Evolutionary conservation across 2,329 filamentous ascomycete genomes (phyloP).

Genomic region (Beauveria pseudobassiana): DNA sequence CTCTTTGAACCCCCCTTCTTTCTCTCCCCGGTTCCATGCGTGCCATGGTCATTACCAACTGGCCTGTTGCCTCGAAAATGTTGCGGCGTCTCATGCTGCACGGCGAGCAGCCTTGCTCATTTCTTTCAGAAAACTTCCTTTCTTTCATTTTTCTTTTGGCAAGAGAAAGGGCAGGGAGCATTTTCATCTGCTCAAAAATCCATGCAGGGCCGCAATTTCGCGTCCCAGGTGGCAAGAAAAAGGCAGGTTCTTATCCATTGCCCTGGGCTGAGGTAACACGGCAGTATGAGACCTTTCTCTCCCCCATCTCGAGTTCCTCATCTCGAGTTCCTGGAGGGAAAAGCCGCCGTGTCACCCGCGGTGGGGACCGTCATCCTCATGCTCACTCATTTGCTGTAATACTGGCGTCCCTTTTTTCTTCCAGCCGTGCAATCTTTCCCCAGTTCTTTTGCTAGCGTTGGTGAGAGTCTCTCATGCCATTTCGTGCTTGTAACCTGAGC

Average conservation of each 20-base stretch:
- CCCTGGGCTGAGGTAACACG: neutral
- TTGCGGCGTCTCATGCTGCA: neutral
- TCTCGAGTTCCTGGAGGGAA: neutral
- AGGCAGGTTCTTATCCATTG: neutral
- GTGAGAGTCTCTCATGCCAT: neutral
- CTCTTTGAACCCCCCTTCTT: too few relatives aligned
- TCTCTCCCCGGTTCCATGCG: too few relatives aligned
- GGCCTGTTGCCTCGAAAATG: neutral
- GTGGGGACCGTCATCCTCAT: neutral
- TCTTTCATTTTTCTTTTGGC: neutral
- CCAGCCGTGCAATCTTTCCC: neutral
- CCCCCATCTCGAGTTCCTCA: neutral
- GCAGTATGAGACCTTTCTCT: conserved; percentile 1
- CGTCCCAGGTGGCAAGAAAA: neutral
- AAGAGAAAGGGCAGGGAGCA: neutral
- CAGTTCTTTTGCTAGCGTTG: neutral
- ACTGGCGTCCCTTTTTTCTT: neutral
- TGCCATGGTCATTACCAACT: too few relatives aligned
- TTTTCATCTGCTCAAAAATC: neutral
- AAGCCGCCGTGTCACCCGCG: neutral
- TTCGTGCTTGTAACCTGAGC: neutral
- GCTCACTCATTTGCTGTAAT: neutral
- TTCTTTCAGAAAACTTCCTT: neutral
- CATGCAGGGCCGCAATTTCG: neutral
- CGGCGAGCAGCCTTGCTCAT: neutral